Evolutionary conservation across 1,284 basidiomycete genomes (phyloP), one percentile per base, ranked within the genome.

Genomic region (Sanghuangporus baumii): DNA sequence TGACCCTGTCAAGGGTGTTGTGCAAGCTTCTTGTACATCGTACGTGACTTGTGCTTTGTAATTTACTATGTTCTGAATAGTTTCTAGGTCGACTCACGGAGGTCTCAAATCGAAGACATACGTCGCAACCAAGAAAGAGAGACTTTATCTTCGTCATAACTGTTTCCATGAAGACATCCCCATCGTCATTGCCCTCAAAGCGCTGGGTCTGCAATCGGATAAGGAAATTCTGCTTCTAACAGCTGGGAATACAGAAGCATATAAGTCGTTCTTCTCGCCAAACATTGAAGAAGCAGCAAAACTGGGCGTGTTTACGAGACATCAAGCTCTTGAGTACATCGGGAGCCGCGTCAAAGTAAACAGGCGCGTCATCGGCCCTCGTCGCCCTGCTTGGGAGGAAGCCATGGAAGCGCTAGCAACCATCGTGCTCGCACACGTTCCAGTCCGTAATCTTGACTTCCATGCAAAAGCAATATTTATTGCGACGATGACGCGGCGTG

Each of bases 71-170:
- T 59, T 61, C 63, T 37, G 23, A 40, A 47, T 4, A 8, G 60
- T 34, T 47, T 52, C 6, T 63, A 95, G 94, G 59, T 97, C 97
- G 6, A 99, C 98, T 16, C 96, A 98, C 71, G 91, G 90, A 12
- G 96, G 98, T 67, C 85, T 98, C 66, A 99, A 99, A 75, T 98
- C 97, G 52, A 99, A 99, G 76, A 97, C 98, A 0, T 99, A 99
- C 71, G 96, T 99, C 48, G 86, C 88, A 5, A 97, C 95, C 14
- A 98, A 98, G 77, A 93, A 95, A 74, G 88, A 89, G 61, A 91
- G 91, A 72, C 91, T 99, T 62, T 98, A 95, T 74, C 87, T 99
- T 57, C 90, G 94, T n/a, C 96, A 99, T 79, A 99, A 99, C 75
- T 98, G 94, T 66, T 91, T 98, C 66, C 92, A 95, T 71, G 97